phyloP scores from a whole-genome alignment of 306 rosid species.

The Oemleria cerasiformis region DNA sequence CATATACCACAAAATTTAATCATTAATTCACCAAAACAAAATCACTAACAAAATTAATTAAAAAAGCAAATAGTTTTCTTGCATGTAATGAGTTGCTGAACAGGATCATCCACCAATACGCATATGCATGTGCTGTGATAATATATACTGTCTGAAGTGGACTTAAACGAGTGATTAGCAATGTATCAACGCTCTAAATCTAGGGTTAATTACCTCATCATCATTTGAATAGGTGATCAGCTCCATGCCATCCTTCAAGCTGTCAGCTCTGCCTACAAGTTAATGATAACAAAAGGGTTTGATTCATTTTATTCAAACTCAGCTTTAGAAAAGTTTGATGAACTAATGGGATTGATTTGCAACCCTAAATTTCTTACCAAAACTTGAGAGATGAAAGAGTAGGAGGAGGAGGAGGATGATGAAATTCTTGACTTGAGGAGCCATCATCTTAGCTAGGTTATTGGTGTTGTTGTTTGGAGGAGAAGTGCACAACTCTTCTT shows the following conservation, averaged over 20 bases:
- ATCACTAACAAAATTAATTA: no score
- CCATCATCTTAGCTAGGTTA: constrained; percentile 10
- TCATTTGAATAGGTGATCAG: neutral
- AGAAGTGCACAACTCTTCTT: constrained; percentile 11
- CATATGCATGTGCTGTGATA: no score
- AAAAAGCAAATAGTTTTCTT: no score
- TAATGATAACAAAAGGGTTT: neutral
- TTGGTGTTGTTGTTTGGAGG: neutral
- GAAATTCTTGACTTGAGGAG: constrained; percentile 34
- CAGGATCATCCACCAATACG: no score
- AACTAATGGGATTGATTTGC: neutral
- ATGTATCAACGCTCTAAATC: neutral
- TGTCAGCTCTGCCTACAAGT: constrained; percentile 12
- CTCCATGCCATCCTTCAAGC: constrained; percentile 10
- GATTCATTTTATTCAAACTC: neutral
- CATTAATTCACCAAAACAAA: neutral
- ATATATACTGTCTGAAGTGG: no score
- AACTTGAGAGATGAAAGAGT: constrained; percentile 10
- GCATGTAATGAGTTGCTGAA: no score
- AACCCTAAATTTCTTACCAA: constrained; percentile 28
- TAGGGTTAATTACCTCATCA: constrained; percentile 18
- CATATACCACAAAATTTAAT: neutral
- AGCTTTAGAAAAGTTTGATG: constrained; percentile 1
- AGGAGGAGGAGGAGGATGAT: constrained; percentile 33
- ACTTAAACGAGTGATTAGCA: no score